phyloP scores from a whole-genome alignment of 2,329 filamentous ascomycete species.

The Penicillium oxalicum region DNA sequence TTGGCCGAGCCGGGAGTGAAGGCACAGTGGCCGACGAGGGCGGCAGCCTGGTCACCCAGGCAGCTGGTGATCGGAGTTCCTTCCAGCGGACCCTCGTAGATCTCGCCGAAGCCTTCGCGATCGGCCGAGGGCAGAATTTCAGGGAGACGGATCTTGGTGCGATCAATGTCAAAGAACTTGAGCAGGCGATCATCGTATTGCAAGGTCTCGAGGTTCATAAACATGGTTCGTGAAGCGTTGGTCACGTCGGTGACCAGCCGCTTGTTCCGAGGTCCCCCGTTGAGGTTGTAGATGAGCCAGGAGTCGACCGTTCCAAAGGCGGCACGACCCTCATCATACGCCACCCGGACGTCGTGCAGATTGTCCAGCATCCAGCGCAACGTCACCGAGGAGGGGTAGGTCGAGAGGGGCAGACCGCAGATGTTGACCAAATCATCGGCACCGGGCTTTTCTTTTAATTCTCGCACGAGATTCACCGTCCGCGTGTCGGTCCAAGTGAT shows the following conservation, averaged over 20 bases:
- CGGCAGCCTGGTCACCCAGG: slow-evolving; percentile 79
- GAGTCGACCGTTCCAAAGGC: slow-evolving; percentile 84
- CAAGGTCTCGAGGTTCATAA: slow-evolving; percentile 78
- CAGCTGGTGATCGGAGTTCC: slow-evolving; percentile 75
- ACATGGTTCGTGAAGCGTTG: slow-evolving; percentile 89
- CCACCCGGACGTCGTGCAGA: slow-evolving; percentile 60
- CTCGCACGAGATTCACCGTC: slow-evolving; percentile 67
- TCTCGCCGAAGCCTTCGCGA: slow-evolving; percentile 62
- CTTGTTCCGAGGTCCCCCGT: slow-evolving; percentile 62
- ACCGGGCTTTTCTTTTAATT: slow-evolving; percentile 62
- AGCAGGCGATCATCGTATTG: slow-evolving; percentile 73
- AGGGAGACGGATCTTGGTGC: slow-evolving; percentile 67
- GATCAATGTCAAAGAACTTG: slow-evolving; percentile 71
- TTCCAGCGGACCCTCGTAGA: slow-evolving; percentile 60
- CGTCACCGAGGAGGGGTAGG: slow-evolving; percentile 82
- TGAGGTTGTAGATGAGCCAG: slow-evolving; percentile 78
- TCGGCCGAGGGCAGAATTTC: slow-evolving; percentile 78
- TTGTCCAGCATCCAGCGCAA: slow-evolving; percentile 76
- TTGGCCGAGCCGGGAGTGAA: slow-evolving; percentile 78
- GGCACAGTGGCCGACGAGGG: slow-evolving; percentile 77
- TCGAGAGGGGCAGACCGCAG: slow-evolving; percentile 78
- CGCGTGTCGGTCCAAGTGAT: slow-evolving; percentile 89
- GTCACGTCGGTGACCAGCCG: slow-evolving; percentile 78
- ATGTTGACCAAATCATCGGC: slow-evolving; percentile 64
- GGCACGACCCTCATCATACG: slow-evolving; percentile 69